phyloP scores from a whole-genome alignment of 306 rosid species.

The Trifolium repens region DNA sequence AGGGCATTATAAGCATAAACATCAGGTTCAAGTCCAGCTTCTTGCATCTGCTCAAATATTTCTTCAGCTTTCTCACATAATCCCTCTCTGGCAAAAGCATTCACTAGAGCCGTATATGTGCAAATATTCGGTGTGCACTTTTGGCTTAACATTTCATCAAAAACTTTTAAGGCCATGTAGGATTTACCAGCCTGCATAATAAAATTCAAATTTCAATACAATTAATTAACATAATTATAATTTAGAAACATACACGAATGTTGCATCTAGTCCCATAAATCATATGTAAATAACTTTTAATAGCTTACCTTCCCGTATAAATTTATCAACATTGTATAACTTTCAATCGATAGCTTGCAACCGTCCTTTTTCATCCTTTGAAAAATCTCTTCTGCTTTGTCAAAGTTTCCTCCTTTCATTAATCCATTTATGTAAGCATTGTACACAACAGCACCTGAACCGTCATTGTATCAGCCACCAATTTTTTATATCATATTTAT shows the following conservation, averaged over 20 bases:
- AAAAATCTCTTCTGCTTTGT: slow-evolving; percentile 80
- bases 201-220: slow-evolving; percentile 32
- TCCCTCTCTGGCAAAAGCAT: slow-evolving; percentile 96
- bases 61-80: slow-evolving; percentile 97
- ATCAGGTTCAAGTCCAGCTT: slow-evolving; percentile 84
- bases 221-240: neutral
- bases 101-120: slow-evolving; percentile 85
- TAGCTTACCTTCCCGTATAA: slow-evolving; percentile 79
- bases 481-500: too few species aligned
- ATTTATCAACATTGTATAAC: slow-evolving; percentile 82
- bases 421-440: slow-evolving; percentile 87
- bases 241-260: neutral
- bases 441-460: slow-evolving; percentile 76
- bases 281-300: neutral
- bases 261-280: slow-evolving; percentile 2
- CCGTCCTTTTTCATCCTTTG: slow-evolving; percentile 81
- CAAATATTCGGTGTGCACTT: slow-evolving; percentile 87
- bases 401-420: slow-evolving; percentile 67
- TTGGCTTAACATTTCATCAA: slow-evolving; percentile 70
- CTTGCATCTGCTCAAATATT: slow-evolving; percentile 90
- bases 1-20: slow-evolving; percentile 91
- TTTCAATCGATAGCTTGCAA: slow-evolving; percentile 71
- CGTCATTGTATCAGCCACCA: neutral
- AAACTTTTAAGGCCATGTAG: slow-evolving; percentile 68
- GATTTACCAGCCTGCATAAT: slow-evolving; percentile 79